Conservation (phyloP, 805 yeast species). For the Candida endomychidarum region DNA sequence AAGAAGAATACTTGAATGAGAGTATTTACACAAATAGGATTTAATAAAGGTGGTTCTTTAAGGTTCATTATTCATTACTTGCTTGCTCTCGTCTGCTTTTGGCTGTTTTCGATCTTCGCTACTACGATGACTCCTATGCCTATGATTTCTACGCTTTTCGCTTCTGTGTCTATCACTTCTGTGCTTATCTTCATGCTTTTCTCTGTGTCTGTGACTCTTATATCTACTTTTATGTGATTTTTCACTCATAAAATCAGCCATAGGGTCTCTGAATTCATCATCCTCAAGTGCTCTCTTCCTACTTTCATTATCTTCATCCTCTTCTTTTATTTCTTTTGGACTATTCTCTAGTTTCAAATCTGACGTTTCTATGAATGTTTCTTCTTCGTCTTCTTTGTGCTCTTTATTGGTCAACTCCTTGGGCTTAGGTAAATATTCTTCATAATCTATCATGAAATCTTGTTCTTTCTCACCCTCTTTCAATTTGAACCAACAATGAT, state of each 20-base stretch:
- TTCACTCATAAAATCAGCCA: slow-evolving; percentile 20
- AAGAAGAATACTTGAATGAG: background rate
- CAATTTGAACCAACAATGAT: slow-evolving; percentile 66
- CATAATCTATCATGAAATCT: slow-evolving; percentile 33
- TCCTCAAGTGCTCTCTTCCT: slow-evolving; percentile 12
- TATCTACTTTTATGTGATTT: slow-evolving; percentile 20
- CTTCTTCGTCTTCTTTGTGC: background rate
- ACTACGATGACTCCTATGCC: no score
- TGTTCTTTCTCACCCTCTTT: slow-evolving; percentile 52
- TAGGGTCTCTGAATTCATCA: slow-evolving; percentile 37
- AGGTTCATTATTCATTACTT: slow-evolving; percentile 1
- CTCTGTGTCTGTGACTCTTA: slow-evolving; percentile 5
- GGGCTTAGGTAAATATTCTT: slow-evolving; percentile 16
- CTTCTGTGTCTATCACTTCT: slow-evolving; percentile 8
- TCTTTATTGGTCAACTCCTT: background rate
- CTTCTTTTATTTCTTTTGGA: background rate
- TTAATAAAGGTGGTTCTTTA: no score
- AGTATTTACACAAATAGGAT: background rate
- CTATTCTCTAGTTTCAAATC: background rate
- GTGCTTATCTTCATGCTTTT: slow-evolving; percentile 19
- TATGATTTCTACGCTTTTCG: no score
- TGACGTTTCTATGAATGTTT: background rate
- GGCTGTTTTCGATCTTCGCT: no score
- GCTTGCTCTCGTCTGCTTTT: background rate
- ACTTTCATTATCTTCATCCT: slow-evolving; percentile 5